These are phyloP conservation scores for Schizonepeta tenuifolia DNA, from an alignment of 257 asterid genomes.

Conservation along the genomic window DNA sequence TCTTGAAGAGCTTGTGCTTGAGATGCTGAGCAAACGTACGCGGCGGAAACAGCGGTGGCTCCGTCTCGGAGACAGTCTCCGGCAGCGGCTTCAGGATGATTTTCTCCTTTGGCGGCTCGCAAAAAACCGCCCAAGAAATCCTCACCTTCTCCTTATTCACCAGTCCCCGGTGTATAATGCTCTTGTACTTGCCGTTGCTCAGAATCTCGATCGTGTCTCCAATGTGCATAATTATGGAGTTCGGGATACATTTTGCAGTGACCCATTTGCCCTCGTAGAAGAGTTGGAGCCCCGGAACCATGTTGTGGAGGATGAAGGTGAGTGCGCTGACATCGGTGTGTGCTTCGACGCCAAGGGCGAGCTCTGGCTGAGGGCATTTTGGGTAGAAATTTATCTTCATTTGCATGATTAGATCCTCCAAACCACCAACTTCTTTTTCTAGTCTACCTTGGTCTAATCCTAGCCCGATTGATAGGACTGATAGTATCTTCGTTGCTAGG, in stretches of 20 bases:
- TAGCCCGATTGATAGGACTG: conserved; percentile 65
- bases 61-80: conserved; percentile 63
- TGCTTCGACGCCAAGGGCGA: conserved; percentile 90
- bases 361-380: conserved; percentile 93
- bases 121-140: conserved; percentile 89
- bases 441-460: conserved; percentile 68
- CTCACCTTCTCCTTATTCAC: conserved; percentile 84
- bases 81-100: conserved; percentile 72
- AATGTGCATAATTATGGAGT: conserved; percentile 84
- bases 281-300: conserved; percentile 91
- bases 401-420: conserved; percentile 73
- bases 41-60: conserved; percentile 66
- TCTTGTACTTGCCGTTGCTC: conserved; percentile 84
- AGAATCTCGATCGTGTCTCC: conserved; percentile 88
- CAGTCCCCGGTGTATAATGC: conserved; percentile 79
- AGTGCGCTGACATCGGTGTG: conserved; percentile 91
- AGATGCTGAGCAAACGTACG: conserved; percentile 83
- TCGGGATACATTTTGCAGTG: conserved; percentile 86
- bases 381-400: conserved; percentile 91
- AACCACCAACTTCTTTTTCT: conserved; percentile 83
- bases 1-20: conserved; percentile 68
- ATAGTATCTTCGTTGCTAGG: conserved; percentile 63
- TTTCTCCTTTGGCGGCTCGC: conserved; percentile 86
- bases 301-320: conserved; percentile 94
- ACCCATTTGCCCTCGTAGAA: conserved; percentile 79